Evolutionary conservation across 441 rosid species (phyloP), one percentile per base, ranked within the genome.

Genomic region (Kokia cookei): DNA sequence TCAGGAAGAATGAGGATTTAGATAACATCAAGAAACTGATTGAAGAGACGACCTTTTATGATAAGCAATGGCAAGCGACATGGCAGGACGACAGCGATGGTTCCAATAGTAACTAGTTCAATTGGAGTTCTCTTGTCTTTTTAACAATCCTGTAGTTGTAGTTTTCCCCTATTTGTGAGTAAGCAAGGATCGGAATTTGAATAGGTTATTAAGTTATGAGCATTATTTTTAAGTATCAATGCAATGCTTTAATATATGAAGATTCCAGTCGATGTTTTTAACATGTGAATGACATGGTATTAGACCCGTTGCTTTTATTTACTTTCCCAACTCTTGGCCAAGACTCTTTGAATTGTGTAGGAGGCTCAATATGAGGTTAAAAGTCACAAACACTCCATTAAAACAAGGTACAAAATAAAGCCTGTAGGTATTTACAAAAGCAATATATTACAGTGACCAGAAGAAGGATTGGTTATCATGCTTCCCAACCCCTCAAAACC

Each of bases 21-120:
- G 92, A 93, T 40, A 90, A 75, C 71, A 63, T 95, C 27, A 91
- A 88, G 84, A 88, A 83, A 77, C 80, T 93, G 77, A 27, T 95
- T 14, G 98, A 93, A 19, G 99, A 95, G 84, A 89, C 96, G 0
- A 90, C 96, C 37, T 91, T 90, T 48, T 93, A 91, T 14, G 98
- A 95, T 85, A 93, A 87, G 84, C 98, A 96, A 85, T 93, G 99
- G 99, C 97, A 91, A 75, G 99, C 97, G 11, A 82, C 97, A 13
- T 96, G 95, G 99, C 89, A 85, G 78, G 97, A 94, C 32, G 90
- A 91, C 51, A 70, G 40, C 51, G 73, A 45, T 76, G 61, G 74
- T 79, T 59, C 90, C 24, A 78, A 80, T 32, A 73, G 64, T 27
- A 78, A 66, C 57, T 66, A 66, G 72, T 32, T 35, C 42, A 3